Evolutionary conservation across 2,329 filamentous ascomycete genomes (phyloP).

Genomic region (Calonectria hongkongensis): DNA sequence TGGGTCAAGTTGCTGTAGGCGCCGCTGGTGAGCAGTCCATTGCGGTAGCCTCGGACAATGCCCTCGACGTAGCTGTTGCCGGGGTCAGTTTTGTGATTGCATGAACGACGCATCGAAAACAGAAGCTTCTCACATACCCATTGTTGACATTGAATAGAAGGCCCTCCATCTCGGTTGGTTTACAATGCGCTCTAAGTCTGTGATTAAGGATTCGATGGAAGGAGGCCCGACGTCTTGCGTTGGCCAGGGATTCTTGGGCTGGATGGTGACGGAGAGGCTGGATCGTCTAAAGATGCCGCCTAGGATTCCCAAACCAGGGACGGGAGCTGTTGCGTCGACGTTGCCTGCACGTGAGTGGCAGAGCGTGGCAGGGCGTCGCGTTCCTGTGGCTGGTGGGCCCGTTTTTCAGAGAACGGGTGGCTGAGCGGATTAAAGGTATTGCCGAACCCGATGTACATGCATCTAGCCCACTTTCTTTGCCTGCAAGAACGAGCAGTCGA

Average conservation of each 20-base stretch:
- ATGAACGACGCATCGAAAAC: constrained; percentile 42
- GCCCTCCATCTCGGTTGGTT: constrained; percentile 82
- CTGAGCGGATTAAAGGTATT: constrained; percentile 51
- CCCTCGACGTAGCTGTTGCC: constrained; percentile 90
- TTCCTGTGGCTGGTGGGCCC: constrained; percentile 17
- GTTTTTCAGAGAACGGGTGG: constrained; percentile 16
- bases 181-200: constrained; percentile 25
- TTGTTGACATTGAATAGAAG: constrained; percentile 96
- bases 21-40: constrained; percentile 89
- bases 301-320: constrained; percentile 53
- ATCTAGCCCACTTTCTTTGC: constrained; percentile 55
- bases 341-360: constrained; percentile 56
- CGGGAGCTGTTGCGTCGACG: constrained; percentile 45
- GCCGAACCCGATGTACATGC: constrained; percentile 50
- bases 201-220: constrained; percentile 31
- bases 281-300: constrained; percentile 52
- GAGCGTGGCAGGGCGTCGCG: constrained; percentile 13
- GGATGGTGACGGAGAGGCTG: constrained; percentile 43
- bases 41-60: constrained; percentile 97
- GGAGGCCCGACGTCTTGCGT: constrained; percentile 37
- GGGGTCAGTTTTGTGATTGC: constrained; percentile 56
- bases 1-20: constrained; percentile 98
- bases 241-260: constrained; percentile 28
- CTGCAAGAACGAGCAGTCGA: constrained; percentile 49
- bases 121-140: constrained; percentile 74